Evolutionary conservation across 2,329 filamentous ascomycete species (phyloP).

Genomic region (Colletotrichum brevisporum): DNA sequence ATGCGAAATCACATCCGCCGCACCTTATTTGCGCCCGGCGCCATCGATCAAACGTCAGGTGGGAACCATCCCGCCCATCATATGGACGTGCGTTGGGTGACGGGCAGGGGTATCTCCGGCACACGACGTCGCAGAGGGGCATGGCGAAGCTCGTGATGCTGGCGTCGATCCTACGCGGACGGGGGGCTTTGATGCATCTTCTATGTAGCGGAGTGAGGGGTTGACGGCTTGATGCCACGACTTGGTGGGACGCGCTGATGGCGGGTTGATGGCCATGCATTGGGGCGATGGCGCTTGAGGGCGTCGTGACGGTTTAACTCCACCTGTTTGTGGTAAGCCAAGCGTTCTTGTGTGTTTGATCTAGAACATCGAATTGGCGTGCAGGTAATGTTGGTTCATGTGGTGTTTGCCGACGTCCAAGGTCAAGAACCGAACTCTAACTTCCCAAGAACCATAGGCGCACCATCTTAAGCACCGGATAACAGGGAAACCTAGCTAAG

Average conservation of each 20-base stretch:
- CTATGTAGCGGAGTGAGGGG: not conserved
- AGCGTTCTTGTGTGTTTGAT: too few relatives aligned
- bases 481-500: not conserved
- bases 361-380: too few relatives aligned
- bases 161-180: slow-evolving; percentile 19
- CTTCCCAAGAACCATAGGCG: not conserved
- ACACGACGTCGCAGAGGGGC: slow-evolving; percentile 12
- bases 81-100: slow-evolving; percentile 4
- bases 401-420: too few relatives aligned
- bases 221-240: too few relatives aligned
- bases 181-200: not conserved
- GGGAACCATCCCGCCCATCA: slow-evolving; percentile 6
- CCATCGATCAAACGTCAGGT: slow-evolving; percentile 15
- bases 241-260: too few relatives aligned
- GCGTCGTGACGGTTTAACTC: too few relatives aligned
- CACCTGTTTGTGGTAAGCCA: too few relatives aligned
- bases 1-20: not conserved
- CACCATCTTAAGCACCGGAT: not conserved
- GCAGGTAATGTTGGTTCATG: too few relatives aligned
- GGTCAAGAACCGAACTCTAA: not conserved
- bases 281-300: too few relatives aligned
- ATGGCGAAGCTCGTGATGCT: slow-evolving; percentile 16
- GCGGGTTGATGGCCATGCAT: too few relatives aligned
- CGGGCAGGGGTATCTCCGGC: slow-evolving; percentile 31
- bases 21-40: not conserved